Evolutionary conservation across 768 basidiomycete genomes (phyloP).

Genomic region (Mycena kentingensis): DNA sequence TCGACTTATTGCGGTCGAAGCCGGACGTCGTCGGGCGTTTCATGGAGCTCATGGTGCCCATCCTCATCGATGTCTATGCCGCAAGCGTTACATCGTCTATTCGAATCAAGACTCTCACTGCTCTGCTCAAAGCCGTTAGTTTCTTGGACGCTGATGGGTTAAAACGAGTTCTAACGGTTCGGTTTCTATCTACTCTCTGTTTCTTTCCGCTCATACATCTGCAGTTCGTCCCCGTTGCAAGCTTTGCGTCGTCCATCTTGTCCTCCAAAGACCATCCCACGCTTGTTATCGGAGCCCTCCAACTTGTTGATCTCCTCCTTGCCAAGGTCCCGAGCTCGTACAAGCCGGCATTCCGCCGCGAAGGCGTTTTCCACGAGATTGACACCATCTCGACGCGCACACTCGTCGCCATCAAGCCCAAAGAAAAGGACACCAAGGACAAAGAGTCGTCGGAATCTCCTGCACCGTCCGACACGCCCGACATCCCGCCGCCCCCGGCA

Average conservation of each 20-base stretch:
- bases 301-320: constrained; percentile 90
- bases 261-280: constrained; percentile 90
- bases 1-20: constrained; percentile 74
- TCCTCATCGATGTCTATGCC: constrained; percentile 98
- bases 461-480: constrained; percentile 43
- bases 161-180: constrained; percentile 73
- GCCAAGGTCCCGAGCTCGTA: constrained; percentile 83
- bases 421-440: constrained; percentile 50
- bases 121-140: constrained; percentile 86
- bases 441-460: constrained; percentile 36
- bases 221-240: constrained; percentile 91
- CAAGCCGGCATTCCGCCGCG: constrained; percentile 85
- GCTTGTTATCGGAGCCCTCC: constrained; percentile 85
- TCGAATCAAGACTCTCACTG: constrained; percentile 85
- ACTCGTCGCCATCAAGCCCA: constrained; percentile 56
- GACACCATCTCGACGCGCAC: constrained; percentile 70
- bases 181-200: constrained; percentile 29
- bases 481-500: constrained; percentile 35
- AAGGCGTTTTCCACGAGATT: constrained; percentile 96
- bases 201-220: constrained; percentile 13
- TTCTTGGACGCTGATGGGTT: constrained; percentile 81
- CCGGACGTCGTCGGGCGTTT: constrained; percentile 80
- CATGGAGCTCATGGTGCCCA: constrained; percentile 87
- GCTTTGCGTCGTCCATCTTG: constrained; percentile 91
- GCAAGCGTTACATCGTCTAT: constrained; percentile 90